Evolutionary conservation across 495 filamentous ascomycete genomes (phyloP), one percentile per base, ranked within the genome.

Genomic region (Rhizodiscina lignyota): DNA sequence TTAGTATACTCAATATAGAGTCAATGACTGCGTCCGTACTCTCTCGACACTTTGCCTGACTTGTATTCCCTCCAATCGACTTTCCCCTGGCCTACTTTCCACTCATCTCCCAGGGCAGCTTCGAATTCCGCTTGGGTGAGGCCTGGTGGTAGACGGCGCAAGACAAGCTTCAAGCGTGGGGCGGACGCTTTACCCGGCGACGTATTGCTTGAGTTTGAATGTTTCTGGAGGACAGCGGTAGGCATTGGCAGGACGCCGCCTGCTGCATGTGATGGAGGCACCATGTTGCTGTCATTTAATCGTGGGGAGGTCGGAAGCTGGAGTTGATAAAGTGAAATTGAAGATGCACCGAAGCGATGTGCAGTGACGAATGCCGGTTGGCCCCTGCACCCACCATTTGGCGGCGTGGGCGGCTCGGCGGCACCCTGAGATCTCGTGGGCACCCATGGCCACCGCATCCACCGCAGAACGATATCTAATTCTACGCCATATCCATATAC

Each of bases 91-190:
- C 79, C 77, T 2, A 68, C 39, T 44, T 70, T 83, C 82, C 86
- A 94, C 39, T 84, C 80, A 2, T 79, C 70, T n/a, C 84, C 84
- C 30, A 94, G 49, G 8, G 68, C 61, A 18, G 54, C 54, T 44
- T 77, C 66, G 34, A 94, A 85, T 44, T 97, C 89, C 0, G 62
- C 55, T 44, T 83, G 74, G 2, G 79, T 93, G 42, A 96, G 61
- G 1, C 79, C 79, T 4, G 89, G 91, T 2, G 89, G 82, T 8
- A 97, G 67, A 35, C 86, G 68, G 39, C 89, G 72, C 13, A 93
- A 58, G n/a, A 89, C 59, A 5, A 94, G 64, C 61, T 94, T 97
- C 43, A 91, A 66, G 28, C 79, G 76, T 21, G 72, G 67, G 18
- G 62, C 54, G 6, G 70, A 52, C 4, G 68, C 57, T 45, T 76